Conservation (phyloP, 495 filamentous ascomycete genomes). For the Emericellopsis terricola region DNA sequence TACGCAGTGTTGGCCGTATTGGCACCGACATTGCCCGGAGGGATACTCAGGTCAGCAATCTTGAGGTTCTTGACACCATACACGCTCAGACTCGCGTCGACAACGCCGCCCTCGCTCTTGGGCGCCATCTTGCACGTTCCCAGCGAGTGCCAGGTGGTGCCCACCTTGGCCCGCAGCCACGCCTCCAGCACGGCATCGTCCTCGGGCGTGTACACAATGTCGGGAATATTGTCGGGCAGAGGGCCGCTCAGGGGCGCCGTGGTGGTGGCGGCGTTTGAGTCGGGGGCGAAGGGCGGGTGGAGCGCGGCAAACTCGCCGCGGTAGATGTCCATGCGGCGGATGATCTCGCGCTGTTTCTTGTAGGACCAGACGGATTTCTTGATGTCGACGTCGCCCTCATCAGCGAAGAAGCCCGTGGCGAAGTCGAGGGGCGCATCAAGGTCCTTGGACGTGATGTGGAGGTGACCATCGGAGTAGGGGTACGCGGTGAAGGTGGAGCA, state of each 20-base stretch:
- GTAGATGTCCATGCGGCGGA: constrained; percentile 58
- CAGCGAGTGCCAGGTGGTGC: constrained; percentile 62
- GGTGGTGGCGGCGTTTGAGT: constrained; percentile 18
- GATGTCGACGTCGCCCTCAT: constrained; percentile 16
- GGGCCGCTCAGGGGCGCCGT: neutral
- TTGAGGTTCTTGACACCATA: constrained; percentile 68
- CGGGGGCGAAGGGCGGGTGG: constrained; percentile 33
- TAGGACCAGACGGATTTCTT: constrained; percentile 47
- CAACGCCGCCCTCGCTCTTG: constrained; percentile 47
- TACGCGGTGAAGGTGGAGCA: constrained; percentile 24
- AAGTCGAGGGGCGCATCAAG: constrained; percentile 19
- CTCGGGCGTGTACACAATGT: constrained; percentile 30
- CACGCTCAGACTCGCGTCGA: constrained; percentile 67
- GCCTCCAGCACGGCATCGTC: constrained; percentile 58
- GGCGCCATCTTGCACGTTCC: constrained; percentile 71
- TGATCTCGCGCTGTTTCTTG: constrained; percentile 72
- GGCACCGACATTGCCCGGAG: constrained; percentile 68
- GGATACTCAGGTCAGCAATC: constrained; percentile 66
- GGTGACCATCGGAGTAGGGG: constrained; percentile 34
- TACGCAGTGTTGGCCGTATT: constrained; percentile 60
- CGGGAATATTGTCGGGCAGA: neutral
- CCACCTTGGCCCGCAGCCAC: constrained; percentile 60
- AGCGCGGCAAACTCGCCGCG: constrained; percentile 35
- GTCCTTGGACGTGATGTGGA: constrained; percentile 32
- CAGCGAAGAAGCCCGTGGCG: constrained; percentile 24